Percentiles rank a stretch among this genome's conserved stretches.
Conservation (phyloP, 2,329 filamentous ascomycete species). For the Phaeoacremonium minimum region DNA sequence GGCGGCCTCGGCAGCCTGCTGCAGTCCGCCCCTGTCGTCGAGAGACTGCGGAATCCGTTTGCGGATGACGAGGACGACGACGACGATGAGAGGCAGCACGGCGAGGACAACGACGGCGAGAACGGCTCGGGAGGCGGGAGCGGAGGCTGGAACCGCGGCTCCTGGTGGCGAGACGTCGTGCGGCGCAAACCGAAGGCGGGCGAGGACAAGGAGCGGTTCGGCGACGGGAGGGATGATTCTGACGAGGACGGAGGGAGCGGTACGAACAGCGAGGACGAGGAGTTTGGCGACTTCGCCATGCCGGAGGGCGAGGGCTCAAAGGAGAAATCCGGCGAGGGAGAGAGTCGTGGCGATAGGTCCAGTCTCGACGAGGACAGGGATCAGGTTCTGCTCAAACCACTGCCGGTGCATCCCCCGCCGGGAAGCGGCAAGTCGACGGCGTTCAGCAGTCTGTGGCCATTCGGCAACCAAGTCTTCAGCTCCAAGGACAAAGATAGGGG, state of each 20-base stretch:
- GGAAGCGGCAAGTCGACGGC: slow-evolving; percentile 23
- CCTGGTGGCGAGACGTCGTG: slow-evolving; percentile 30
- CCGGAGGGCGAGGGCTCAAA: slow-evolving; percentile 41
- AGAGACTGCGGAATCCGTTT: slow-evolving; percentile 44
- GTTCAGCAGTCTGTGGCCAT: slow-evolving; percentile 55
- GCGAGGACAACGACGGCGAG: slow-evolving; percentile 44
- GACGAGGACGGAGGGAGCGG: slow-evolving; percentile 38
- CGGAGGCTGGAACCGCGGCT: slow-evolving; percentile 25
- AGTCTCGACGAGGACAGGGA: slow-evolving; percentile 23
- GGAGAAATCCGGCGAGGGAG: slow-evolving; percentile 7
- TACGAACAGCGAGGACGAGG: slow-evolving; percentile 54
- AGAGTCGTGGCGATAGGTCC: slow-evolving; percentile 7
- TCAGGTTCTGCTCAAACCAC: slow-evolving; percentile 48
- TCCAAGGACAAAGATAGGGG: slow-evolving; percentile 25
- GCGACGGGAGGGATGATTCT: slow-evolving; percentile 29
- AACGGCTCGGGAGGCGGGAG: slow-evolving; percentile 22
- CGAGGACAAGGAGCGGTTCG: slow-evolving; percentile 22
- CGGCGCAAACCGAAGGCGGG: slow-evolving; percentile 8
- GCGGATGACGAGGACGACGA: slow-evolving; percentile 52
- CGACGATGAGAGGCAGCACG: slow-evolving; percentile 44
- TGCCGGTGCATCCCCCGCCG: slow-evolving; percentile 47
- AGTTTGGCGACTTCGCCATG: slow-evolving; percentile 67
- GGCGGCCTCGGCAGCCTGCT: slow-evolving; percentile 4
- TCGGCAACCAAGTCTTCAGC: slow-evolving; percentile 36
- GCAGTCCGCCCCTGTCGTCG: slow-evolving; percentile 10